Evolutionary conservation across 805 yeast genomes (phyloP).

Genomic region (Candida hispaniensis): DNA sequence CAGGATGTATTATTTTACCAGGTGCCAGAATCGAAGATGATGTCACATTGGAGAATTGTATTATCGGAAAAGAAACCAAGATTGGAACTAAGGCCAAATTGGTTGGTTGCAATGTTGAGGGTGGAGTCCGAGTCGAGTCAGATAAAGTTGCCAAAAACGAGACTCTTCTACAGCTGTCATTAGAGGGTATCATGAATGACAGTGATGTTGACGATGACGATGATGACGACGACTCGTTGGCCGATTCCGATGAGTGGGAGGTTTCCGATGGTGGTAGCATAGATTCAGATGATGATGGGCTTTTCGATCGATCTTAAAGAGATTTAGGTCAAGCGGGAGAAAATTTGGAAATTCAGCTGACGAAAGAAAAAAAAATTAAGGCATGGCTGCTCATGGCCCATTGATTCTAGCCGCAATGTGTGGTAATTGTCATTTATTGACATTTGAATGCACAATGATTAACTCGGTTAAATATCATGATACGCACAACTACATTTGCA

Average conservation of each 20-base stretch:
- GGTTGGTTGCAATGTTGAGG: slow-evolving; percentile 77
- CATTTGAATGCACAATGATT: too few species aligned
- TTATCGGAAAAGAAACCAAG: slow-evolving; percentile 60
- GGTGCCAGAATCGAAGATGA: slow-evolving; percentile 70
- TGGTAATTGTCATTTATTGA: too few species aligned
- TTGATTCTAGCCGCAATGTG: too few species aligned
- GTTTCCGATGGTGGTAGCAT: slow-evolving; percentile 29
- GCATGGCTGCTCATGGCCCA: too few species aligned
- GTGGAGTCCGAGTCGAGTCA: slow-evolving; percentile 57
- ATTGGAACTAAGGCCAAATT: slow-evolving; percentile 56
- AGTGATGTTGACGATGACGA: slow-evolving; percentile 21
- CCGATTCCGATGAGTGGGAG: slow-evolving; percentile 20
- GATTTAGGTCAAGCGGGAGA: too few species aligned
- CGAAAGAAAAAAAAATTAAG: too few species aligned
- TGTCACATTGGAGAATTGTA: slow-evolving; percentile 62
- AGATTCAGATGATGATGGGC: slow-evolving; percentile 42
- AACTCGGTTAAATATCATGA: too few species aligned
- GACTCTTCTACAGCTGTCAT: slow-evolving; percentile 31
- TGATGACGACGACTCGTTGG: slow-evolving; percentile 21
- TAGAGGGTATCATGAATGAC: slow-evolving; percentile 27
- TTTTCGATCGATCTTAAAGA: slow-evolving; percentile 40
- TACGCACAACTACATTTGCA: too few species aligned
- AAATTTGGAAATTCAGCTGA: too few species aligned
- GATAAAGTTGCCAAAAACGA: slow-evolving; percentile 29
- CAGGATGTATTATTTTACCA: slow-evolving; percentile 73